phyloP scores from a whole-genome alignment of 176 grass and related monocot species.

The Ensete glaucum region DNA sequence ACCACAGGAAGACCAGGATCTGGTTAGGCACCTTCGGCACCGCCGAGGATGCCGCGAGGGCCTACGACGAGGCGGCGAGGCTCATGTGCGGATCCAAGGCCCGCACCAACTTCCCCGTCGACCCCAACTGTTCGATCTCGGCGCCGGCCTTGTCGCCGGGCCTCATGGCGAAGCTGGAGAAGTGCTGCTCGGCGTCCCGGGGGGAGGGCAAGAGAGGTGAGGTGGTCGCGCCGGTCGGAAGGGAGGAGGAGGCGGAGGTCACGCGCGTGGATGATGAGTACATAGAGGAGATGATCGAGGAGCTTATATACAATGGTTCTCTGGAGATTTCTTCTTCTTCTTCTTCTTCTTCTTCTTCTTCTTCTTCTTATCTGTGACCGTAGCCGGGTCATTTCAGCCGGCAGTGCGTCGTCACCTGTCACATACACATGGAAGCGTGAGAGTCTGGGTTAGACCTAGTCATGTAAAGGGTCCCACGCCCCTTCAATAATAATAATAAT shows the following conservation, averaged over 20 bases:
- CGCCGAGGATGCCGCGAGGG: slow-evolving; percentile 74
- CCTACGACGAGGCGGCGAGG: slow-evolving; percentile 83
- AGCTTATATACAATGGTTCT: slow-evolving; percentile 73
- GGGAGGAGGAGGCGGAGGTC: neutral
- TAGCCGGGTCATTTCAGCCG: too few species aligned
- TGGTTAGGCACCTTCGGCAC: slow-evolving; percentile 84
- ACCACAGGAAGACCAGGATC: slow-evolving; percentile 77
- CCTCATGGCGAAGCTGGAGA: slow-evolving; percentile 75
- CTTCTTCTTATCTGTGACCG: neutral
- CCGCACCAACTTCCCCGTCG: slow-evolving; percentile 58
- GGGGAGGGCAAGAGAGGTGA: neutral
- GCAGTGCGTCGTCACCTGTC: too few species aligned
- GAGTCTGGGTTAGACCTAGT: too few species aligned
- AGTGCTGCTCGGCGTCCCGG: slow-evolving; percentile 36
- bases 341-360: slow-evolving; percentile 26
- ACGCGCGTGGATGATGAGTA: slow-evolving; percentile 31
- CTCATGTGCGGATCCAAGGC: slow-evolving; percentile 58
- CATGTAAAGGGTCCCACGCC: too few species aligned
- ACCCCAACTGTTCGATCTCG: neutral
- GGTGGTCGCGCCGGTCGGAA: neutral
- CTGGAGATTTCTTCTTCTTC: slow-evolving; percentile 42
- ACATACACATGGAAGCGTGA: too few species aligned
- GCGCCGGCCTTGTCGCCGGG: slow-evolving; percentile 32
- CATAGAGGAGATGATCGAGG: slow-evolving; percentile 93
- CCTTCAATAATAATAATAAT: too few species aligned